Percentiles rank a stretch among this genome's conserved stretches.
Conservation (phyloP, 2,329 filamentous ascomycete species). For the Exophiala lecanii-corni region DNA sequence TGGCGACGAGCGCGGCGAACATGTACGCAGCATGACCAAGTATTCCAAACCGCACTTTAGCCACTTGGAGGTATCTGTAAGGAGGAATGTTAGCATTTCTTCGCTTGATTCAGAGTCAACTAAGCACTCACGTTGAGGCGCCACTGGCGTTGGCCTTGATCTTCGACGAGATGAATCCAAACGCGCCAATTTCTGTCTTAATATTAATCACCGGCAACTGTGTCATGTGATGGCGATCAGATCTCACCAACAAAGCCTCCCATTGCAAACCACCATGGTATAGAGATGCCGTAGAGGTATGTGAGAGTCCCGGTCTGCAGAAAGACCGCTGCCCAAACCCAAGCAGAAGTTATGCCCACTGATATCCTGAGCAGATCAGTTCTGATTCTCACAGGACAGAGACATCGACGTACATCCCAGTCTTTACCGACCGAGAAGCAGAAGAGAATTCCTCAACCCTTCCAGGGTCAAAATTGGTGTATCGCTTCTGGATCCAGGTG, state of each 20-base stretch:
- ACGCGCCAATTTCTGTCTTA: slow-evolving; percentile 70
- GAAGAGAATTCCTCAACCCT: slow-evolving; percentile 18
- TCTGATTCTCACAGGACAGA: slow-evolving; percentile 87
- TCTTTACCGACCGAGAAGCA: slow-evolving; percentile 7
- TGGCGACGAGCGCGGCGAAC: slow-evolving; percentile 74
- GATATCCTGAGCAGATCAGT: slow-evolving; percentile 82
- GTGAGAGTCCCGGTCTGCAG: slow-evolving; percentile 72
- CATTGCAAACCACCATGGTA: slow-evolving; percentile 61
- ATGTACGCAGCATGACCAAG: slow-evolving; percentile 74
- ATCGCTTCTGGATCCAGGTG: slow-evolving; percentile 34
- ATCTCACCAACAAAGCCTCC: slow-evolving; percentile 60
- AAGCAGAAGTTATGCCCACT: slow-evolving; percentile 79
- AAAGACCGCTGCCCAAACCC: slow-evolving; percentile 59
- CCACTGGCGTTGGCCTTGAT: slow-evolving; percentile 23
- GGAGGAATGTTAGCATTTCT: not conserved
- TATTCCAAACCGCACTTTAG: slow-evolving; percentile 71
- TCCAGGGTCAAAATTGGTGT: slow-evolving; percentile 30
- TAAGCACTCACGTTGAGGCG: slow-evolving; percentile 33
- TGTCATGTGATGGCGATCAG: too few relatives aligned
- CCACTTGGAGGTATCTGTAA: slow-evolving; percentile 65
- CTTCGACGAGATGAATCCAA: slow-evolving; percentile 67
- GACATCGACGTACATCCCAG: slow-evolving; percentile 42
- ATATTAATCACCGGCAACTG: too few relatives aligned
- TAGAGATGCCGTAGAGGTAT: slow-evolving; percentile 67
- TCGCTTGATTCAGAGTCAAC: not conserved